A percentile compares a stretch with the other conserved stretches of the same genome.
Conservation (phyloP, 139 green algal species). For the Choricystis sp. region DNA sequence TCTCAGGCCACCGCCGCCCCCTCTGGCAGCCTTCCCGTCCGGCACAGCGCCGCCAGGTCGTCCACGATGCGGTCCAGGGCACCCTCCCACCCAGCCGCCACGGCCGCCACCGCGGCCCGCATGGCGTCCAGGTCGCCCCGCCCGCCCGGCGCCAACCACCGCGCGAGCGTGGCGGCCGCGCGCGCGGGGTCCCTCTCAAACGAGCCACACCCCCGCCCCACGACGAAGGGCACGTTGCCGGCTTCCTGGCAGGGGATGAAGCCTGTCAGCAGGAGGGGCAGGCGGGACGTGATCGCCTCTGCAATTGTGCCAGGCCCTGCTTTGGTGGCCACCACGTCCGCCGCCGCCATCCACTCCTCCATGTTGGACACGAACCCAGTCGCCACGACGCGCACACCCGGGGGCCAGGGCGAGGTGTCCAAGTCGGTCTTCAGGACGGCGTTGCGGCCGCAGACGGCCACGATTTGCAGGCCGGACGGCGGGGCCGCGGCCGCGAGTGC, state of each 20-base stretch:
- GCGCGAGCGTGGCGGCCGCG: conserved; percentile 42
- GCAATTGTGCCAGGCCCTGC: conserved; percentile 88
- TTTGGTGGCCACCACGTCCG: conserved; percentile 68
- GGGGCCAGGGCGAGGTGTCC: conserved; percentile 5
- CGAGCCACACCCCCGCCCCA: conserved; percentile 47
- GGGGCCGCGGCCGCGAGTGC: conserved; percentile 40
- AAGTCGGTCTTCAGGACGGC: conserved; percentile 52
- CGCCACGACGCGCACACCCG: conserved; percentile 23
- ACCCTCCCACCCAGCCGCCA: background rate
- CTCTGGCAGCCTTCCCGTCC: background rate
- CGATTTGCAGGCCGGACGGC: conserved; percentile 35
- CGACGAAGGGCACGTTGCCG: conserved; percentile 92
- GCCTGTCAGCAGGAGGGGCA: conserved; percentile 91
- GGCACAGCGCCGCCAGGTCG: background rate
- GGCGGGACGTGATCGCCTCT: conserved; percentile 82
- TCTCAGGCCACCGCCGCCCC: background rate
- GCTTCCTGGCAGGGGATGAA: conserved; percentile 92
- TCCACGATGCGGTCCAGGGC: background rate
- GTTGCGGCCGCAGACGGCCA: conserved; percentile 91
- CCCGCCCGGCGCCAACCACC: background rate
- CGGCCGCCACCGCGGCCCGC: background rate
- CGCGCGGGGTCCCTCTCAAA: conserved; percentile 50
- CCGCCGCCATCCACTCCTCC: conserved; percentile 74
- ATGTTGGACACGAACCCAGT: conserved; percentile 91
- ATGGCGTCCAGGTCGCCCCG: background rate